Conservation (phyloP, 495 filamentous ascomycete species). For the Trichoderma gamsii region DNA sequence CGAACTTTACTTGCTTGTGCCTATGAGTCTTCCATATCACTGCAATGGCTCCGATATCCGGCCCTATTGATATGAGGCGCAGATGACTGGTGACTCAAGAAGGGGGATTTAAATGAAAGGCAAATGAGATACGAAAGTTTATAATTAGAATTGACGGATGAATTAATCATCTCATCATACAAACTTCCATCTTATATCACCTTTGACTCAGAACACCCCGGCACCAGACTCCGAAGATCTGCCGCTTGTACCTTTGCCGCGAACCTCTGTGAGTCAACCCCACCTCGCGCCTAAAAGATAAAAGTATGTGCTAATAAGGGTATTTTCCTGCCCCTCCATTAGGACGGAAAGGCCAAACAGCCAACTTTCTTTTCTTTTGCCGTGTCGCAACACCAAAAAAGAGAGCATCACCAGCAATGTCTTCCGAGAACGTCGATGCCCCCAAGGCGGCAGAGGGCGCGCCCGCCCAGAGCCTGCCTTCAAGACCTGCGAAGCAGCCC, state of each 20-base stretch:
- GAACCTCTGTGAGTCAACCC: conserved; percentile 2
- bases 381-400: conserved; percentile 1
- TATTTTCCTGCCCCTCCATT: conserved; percentile 9
- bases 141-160: background rate
- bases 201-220: background rate
- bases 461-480: conserved; percentile 11
- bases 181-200: background rate
- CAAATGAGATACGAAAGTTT: background rate
- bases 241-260: background rate
- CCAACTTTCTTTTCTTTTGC: background rate
- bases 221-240: conserved; percentile 3
- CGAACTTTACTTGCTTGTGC: background rate
- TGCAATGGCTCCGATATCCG: background rate
- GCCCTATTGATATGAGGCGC: background rate
- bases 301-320: conserved; percentile 12
- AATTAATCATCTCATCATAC: background rate
- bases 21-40: background rate
- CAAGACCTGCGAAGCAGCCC: conserved; percentile 10
- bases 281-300: conserved; percentile 14
- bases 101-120: background rate
- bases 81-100: background rate
- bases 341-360: background rate
- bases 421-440: conserved; percentile 7
- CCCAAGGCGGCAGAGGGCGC: conserved; percentile 15
- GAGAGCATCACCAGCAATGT: background rate